These are phyloP conservation scores for Termitomyces heimii DNA, from an alignment of 768 basidiomycete species.

Conservation along the genomic window DNA sequence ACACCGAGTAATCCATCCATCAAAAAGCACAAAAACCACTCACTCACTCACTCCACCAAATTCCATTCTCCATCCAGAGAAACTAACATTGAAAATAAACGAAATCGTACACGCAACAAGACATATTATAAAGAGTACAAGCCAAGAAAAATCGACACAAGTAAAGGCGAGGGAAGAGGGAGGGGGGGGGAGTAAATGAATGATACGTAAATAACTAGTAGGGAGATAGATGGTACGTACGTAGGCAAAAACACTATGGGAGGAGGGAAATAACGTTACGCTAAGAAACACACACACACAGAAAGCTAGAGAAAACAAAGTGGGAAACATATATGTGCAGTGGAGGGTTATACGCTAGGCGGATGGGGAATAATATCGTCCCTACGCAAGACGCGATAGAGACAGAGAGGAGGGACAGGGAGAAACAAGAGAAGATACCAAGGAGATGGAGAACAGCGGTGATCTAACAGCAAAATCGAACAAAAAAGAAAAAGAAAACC, in stretches of 20 bases:
- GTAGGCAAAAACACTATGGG: neutral
- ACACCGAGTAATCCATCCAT: too few species aligned
- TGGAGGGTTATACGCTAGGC: neutral
- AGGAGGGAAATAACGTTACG: neutral
- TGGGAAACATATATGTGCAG: neutral
- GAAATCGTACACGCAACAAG: neutral
- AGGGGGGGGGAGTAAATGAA: neutral
- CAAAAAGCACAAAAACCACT: neutral
- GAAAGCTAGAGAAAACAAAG: neutral
- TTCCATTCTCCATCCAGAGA: neutral
- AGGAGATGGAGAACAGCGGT: neutral
- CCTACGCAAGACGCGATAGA: neutral
- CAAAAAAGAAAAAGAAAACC: neutral
- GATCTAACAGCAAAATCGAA: conserved; percentile 1
- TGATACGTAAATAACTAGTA: neutral
- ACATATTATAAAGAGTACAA: neutral
- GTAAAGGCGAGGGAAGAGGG: neutral
- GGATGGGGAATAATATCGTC: neutral
- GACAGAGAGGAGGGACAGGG: neutral
- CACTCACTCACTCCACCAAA: neutral
- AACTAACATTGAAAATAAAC: neutral
- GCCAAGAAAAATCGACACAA: neutral
- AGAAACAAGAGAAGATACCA: neutral
- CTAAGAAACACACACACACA: neutral
- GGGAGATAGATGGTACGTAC: neutral